Conservation (phyloP, 208 protist species). For the Lotmaria passim region DNA sequence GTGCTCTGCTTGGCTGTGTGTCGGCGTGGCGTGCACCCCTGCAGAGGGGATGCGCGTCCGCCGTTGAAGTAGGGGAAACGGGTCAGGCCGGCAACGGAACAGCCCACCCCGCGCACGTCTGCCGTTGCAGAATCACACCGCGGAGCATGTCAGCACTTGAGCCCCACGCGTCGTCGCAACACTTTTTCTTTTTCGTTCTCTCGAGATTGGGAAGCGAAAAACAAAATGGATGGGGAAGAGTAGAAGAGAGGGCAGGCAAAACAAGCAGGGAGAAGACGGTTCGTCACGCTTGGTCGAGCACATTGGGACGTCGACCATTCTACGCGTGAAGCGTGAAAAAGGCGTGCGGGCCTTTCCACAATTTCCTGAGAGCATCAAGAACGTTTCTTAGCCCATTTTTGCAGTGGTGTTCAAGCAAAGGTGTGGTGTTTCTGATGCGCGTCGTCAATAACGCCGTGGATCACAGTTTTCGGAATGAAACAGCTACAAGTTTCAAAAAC, state of each 20-base stretch:
- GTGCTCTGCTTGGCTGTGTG: constrained; percentile 90
- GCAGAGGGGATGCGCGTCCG: constrained; percentile 50
- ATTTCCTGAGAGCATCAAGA: too few relatives aligned
- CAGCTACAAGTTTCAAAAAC: too few relatives aligned
- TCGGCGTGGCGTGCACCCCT: constrained; percentile 54
- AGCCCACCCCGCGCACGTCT: constrained; percentile 84
- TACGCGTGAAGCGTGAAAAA: too few relatives aligned
- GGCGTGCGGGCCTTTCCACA: too few relatives aligned
- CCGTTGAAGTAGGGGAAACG: constrained; percentile 77
- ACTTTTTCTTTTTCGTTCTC: constrained; percentile 45
- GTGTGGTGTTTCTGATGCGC: too few relatives aligned
- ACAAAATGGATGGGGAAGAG: neutral
- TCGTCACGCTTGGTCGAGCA: too few relatives aligned
- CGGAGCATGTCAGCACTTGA: constrained; percentile 76
- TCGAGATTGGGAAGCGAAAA: neutral
- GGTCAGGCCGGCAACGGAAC: constrained; percentile 90
- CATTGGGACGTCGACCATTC: too few relatives aligned
- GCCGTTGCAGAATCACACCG: constrained; percentile 88
- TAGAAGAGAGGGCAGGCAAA: neutral
- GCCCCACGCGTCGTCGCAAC: constrained; percentile 66
- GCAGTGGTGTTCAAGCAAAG: too few relatives aligned
- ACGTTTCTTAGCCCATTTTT: too few relatives aligned
- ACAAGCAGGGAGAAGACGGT: neutral
- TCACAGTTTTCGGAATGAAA: too few relatives aligned
- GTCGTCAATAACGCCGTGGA: too few relatives aligned